phyloP scores from a whole-genome alignment of 257 asterid species.

The Primulina huaijiensis region DNA sequence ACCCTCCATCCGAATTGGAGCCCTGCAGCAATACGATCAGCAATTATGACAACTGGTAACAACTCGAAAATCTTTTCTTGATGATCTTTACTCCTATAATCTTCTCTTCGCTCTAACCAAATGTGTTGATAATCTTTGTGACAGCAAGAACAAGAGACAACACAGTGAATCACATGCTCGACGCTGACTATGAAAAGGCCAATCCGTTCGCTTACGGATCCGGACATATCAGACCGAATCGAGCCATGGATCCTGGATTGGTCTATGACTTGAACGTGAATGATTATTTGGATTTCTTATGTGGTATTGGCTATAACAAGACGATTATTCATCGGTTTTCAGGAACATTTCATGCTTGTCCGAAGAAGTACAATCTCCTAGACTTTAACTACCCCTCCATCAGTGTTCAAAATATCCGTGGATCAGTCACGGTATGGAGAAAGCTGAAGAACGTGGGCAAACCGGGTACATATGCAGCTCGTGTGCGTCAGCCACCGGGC shows the following conservation, averaged over 20 bases:
- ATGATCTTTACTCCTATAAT: neutral
- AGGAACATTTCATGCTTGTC: constrained; percentile 30
- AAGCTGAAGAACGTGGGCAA: constrained; percentile 54
- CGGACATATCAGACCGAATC: neutral
- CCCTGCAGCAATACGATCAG: constrained; percentile 59
- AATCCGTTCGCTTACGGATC: constrained; percentile 32
- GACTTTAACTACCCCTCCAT: constrained; percentile 61
- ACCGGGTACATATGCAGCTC: constrained; percentile 37
- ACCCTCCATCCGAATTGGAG: constrained; percentile 59
- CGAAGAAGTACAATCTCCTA: constrained; percentile 21
- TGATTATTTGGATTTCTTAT: neutral
- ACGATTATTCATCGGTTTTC: constrained; percentile 16
- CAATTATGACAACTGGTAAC: constrained; percentile 55
- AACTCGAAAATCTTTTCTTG: neutral
- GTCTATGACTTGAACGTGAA: neutral
- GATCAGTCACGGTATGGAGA: constrained; percentile 32
- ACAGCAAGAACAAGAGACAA: constrained; percentile 55
- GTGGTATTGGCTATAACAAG: constrained; percentile 30
- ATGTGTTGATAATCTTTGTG: neutral
- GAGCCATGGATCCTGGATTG: neutral
- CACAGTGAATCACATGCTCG: constrained; percentile 30
- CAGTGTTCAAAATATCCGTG: constrained; percentile 19
- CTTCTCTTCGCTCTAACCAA: neutral
- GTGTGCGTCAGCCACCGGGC: constrained; percentile 33
- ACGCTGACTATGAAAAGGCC: constrained; percentile 15